These are phyloP conservation scores for Rhodotorula babjevae DNA, from an alignment of 768 basidiomycete genomes.

Conservation along the genomic window DNA sequence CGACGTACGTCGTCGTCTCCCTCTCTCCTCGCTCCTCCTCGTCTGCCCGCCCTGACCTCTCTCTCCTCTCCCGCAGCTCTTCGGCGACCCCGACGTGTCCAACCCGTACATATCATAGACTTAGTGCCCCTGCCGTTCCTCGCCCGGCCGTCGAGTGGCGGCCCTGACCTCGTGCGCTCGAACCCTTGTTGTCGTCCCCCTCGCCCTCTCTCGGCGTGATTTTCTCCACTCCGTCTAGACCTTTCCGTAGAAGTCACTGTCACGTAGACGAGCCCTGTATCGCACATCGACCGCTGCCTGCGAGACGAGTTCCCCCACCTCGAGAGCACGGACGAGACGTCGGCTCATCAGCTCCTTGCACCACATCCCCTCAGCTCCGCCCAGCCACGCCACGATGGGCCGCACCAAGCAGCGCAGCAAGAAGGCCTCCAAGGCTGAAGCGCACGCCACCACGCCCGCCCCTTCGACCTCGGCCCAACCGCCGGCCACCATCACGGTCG, in stretches of 20 bases:
- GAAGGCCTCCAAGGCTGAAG: background rate
- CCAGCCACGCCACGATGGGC: background rate
- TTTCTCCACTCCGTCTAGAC: no score
- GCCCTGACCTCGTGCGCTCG: no score
- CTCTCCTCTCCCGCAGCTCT: constrained; percentile 5
- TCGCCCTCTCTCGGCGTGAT: no score
- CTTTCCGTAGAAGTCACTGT: background rate
- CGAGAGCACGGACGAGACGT: background rate
- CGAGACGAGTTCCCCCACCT: no score
- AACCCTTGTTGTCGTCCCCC: background rate
- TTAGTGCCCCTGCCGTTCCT: no score
- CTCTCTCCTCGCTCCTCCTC: no score
- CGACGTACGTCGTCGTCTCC: constrained; percentile 6
- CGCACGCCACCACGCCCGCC: background rate
- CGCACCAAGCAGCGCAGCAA: constrained; percentile 3
- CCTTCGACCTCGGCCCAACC: constrained; percentile 2
- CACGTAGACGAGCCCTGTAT: no score
- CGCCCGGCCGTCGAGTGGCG: no score
- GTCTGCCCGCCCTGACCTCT: background rate
- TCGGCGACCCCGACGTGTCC: constrained; percentile 30
- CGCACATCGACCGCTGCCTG: no score
- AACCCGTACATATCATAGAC: constrained; percentile 22
- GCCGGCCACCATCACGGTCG: constrained; percentile 15
- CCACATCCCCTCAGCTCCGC: background rate
- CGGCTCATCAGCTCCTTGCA: no score